These are phyloP conservation scores for Pyrenophora graminea DNA, from an alignment of 2,329 filamentous ascomycete species.

Conservation along the genomic window DNA sequence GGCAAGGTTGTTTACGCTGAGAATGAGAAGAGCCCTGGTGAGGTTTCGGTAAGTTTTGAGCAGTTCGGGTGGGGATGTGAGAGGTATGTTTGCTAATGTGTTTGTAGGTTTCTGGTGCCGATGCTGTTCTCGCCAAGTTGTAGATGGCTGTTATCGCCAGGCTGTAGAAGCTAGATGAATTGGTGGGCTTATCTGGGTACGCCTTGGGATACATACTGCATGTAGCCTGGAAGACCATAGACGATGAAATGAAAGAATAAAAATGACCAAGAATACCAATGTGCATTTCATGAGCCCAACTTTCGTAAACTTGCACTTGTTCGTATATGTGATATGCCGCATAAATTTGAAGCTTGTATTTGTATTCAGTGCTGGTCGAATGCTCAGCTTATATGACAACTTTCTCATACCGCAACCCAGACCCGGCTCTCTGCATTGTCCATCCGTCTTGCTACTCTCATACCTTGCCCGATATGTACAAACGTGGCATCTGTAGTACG, in stretches of 20 bases:
- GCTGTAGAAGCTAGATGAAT: conserved; percentile 38
- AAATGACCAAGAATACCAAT: not conserved
- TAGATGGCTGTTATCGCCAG: conserved; percentile 52
- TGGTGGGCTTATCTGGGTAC: not conserved
- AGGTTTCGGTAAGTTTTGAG: conserved; percentile 49
- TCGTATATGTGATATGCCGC: not conserved
- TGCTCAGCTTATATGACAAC: conserved; percentile 14
- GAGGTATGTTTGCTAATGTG: conserved; percentile 19
- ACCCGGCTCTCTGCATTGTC: not conserved
- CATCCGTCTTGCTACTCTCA: no score
- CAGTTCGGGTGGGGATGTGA: not conserved
- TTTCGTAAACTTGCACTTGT: no score
- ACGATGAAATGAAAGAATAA: not conserved
- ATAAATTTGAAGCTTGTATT: conserved; percentile 7
- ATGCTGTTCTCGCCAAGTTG: conserved; percentile 55
- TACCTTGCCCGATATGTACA: conserved; percentile 10
- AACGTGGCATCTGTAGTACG: conserved; percentile 10
- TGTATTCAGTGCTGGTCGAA: conserved; percentile 19
- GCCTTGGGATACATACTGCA: not conserved
- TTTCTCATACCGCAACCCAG: conserved; percentile 4
- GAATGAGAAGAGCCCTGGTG: conserved; percentile 63
- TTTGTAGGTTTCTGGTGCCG: conserved; percentile 54
- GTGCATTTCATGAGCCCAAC: not conserved
- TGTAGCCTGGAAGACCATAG: not conserved
- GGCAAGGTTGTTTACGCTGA: conserved; percentile 83